Percentiles rank a stretch among this genome's conserved stretches.
These are phyloP conservation scores for Serendipita indica DNA, from an alignment of 768 basidiomycete genomes.

Conservation along the genomic window DNA sequence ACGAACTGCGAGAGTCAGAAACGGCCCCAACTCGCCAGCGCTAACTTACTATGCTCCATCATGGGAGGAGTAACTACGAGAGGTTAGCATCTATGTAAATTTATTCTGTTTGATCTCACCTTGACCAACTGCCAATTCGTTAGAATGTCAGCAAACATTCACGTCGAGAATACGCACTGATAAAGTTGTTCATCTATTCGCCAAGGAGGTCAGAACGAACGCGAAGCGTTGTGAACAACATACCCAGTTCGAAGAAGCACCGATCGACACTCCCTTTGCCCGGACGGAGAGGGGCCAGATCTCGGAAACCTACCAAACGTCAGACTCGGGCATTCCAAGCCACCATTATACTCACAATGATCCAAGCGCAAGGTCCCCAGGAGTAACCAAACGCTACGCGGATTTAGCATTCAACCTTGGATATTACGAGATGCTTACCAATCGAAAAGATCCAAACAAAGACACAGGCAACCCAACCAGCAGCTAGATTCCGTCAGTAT, in stretches of 20 bases:
- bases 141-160: neutral
- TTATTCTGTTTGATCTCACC: slow-evolving; percentile 18
- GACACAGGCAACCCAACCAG: slow-evolving; percentile 58
- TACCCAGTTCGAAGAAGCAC: slow-evolving; percentile 63
- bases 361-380: slow-evolving; percentile 71
- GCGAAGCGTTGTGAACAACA: slow-evolving; percentile 13
- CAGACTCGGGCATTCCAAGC: neutral
- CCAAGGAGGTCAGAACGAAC: neutral
- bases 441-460: slow-evolving; percentile 66
- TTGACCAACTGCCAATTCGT: slow-evolving; percentile 9
- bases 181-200: slow-evolving; percentile 63
- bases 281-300: slow-evolving; percentile 36
- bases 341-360: slow-evolving; percentile 63
- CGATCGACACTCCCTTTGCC: slow-evolving; percentile 61
- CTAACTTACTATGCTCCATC: slow-evolving; percentile 30
- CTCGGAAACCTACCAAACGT: neutral
- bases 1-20: slow-evolving; percentile 21
- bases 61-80: slow-evolving; percentile 51
- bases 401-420: neutral
- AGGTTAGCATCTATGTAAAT: neutral
- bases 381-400: slow-evolving; percentile 46
- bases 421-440: slow-evolving; percentile 24
- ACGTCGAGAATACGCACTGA: slow-evolving; percentile 28
- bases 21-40: neutral
- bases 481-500: slow-evolving; percentile 24